A percentile compares a stretch with the other conserved stretches of the same genome.
Evolutionary conservation across 495 filamentous ascomycete species (phyloP).

Genomic region (Lineolata rhizophorae): DNA sequence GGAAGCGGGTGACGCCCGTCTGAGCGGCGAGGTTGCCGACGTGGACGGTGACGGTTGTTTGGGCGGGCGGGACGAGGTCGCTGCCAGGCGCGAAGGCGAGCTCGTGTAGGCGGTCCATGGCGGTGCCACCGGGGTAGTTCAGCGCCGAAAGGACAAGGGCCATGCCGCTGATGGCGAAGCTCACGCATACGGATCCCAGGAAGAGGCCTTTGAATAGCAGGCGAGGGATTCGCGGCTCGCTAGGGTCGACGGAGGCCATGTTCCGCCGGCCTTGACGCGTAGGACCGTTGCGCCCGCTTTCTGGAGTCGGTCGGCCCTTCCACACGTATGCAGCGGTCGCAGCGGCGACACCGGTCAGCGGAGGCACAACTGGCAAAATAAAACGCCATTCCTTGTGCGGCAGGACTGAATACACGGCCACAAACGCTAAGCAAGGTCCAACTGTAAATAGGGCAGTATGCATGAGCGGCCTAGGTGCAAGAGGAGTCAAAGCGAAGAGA

Average conservation of each 20-base stretch:
- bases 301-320: conserved; percentile 31
- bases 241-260: neutral
- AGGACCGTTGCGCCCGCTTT: conserved; percentile 13
- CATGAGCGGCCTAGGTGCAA: neutral
- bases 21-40: conserved; percentile 79
- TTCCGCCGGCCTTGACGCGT: neutral
- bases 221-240: no score
- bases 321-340: conserved; percentile 55
- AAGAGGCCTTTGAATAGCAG: conserved; percentile 32
- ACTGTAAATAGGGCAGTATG: neutral
- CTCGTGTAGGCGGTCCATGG: conserved; percentile 12
- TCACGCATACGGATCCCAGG: conserved; percentile 31
- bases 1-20: conserved; percentile 82
- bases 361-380: conserved; percentile 70
- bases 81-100: neutral
- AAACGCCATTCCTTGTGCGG: conserved; percentile 97
- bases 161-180: conserved; percentile 33
- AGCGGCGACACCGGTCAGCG: conserved; percentile 56
- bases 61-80: neutral
- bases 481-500: neutral
- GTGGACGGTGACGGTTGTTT: conserved; percentile 30
- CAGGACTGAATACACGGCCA: conserved; percentile 57
- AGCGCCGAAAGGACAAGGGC: conserved; percentile 35
- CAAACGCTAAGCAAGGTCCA: conserved; percentile 51
- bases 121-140: conserved; percentile 20